phyloP scores from a whole-genome alignment of 805 yeast species.

The Pichia manshurica region DNA sequence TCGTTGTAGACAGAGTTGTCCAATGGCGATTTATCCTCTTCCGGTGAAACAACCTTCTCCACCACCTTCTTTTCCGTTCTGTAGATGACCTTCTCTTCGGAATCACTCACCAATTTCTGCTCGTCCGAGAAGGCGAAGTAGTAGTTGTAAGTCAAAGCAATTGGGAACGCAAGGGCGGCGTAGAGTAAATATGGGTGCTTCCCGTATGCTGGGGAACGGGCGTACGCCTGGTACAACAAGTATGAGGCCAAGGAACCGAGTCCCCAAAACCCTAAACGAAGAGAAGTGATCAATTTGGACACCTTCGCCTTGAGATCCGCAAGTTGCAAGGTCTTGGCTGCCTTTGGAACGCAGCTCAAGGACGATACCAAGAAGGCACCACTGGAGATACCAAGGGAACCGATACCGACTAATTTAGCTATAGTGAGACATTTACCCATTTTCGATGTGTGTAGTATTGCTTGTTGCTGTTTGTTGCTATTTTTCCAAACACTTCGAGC shows the following conservation, averaged over 20 bases:
- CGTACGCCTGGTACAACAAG: conserved; percentile 51
- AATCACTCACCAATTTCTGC: conserved; percentile 21
- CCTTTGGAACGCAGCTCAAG: conserved; percentile 15
- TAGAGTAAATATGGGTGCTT: conserved; percentile 73
- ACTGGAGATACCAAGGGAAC: conserved; percentile 63
- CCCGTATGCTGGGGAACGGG: conserved; percentile 46
- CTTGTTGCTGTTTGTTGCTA: too few species aligned
- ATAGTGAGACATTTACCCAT: conserved; percentile 53
- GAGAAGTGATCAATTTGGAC: conserved; percentile 14
- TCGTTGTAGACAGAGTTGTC: conserved; percentile 43
- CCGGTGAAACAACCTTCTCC: conserved; percentile 19
- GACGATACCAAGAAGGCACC: conserved; percentile 37
- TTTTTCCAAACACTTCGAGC: too few species aligned
- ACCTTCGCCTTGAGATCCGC: conserved; percentile 14
- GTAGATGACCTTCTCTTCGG: conserved; percentile 11
- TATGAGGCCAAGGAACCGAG: conserved; percentile 46
- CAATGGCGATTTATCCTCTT: conserved; percentile 35
- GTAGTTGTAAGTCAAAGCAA: conserved; percentile 32
- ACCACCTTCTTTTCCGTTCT: conserved; percentile 21
- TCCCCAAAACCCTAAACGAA: conserved; percentile 25
- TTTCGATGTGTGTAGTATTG: background rate
- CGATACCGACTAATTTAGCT: conserved; percentile 58
- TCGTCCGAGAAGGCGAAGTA: conserved; percentile 26
- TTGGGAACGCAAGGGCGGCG: conserved; percentile 50
- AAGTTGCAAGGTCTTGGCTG: conserved; percentile 9